A percentile compares a stretch with the other conserved stretches of the same genome.
Evolutionary conservation across 106 monocot genomes (phyloP).

Genomic region (Acorus calamus): DNA sequence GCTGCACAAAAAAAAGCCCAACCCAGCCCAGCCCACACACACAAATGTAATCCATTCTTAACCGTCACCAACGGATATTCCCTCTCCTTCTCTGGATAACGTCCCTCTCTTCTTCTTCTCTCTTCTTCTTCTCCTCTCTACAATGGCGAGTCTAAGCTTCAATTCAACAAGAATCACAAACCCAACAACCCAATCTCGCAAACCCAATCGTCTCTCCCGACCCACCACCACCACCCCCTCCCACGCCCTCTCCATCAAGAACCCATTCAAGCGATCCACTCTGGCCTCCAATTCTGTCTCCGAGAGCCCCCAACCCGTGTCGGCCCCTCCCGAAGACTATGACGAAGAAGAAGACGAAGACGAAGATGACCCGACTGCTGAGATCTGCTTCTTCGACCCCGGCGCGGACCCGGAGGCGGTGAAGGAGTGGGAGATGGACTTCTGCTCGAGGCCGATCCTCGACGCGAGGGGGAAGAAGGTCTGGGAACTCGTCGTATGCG

Average conservation of each 20-base stretch:
- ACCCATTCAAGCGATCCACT: neutral
- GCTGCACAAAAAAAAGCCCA: no score
- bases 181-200: constrained; percentile 1
- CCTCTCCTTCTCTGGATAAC: constrained; percentile 9
- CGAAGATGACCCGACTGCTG: constrained; percentile 47
- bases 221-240: constrained; percentile 6
- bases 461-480: constrained; percentile 82
- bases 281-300: constrained; percentile 5
- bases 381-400: constrained; percentile 70
- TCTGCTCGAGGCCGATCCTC: constrained; percentile 89
- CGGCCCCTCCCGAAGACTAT: constrained; percentile 9
- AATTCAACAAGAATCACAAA: constrained; percentile 12
- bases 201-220: constrained; percentile 8
- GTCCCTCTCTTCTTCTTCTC: no score
- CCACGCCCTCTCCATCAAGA: neutral
- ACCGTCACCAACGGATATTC: no score
- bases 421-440: constrained; percentile 87
- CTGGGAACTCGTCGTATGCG: constrained; percentile 94
- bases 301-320: constrained; percentile 8
- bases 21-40: no score
- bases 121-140: neutral
- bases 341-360: constrained; percentile 17
- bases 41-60: no score
- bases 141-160: constrained; percentile 27
- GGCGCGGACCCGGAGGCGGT: constrained; percentile 28